Conservation (phyloP, 208 protist species). For the Strigomonas culicis region DNA sequence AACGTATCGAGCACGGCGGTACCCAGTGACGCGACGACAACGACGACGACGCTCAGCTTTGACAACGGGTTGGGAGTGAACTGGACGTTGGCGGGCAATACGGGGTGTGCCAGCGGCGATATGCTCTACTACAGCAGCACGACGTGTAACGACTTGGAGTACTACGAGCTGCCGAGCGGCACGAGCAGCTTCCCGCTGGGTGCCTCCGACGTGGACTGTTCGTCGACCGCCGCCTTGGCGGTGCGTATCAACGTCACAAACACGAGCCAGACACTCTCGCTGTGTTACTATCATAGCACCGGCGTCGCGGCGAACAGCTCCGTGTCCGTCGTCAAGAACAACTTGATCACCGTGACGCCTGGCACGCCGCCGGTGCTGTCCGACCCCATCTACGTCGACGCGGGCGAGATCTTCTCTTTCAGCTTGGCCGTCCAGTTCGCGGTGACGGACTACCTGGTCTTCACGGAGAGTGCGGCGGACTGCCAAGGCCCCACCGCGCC, state of each 20-base stretch:
- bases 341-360: constrained; percentile 28
- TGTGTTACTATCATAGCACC: constrained; percentile 62
- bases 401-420: constrained; percentile 43
- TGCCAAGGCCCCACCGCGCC: constrained; percentile 46
- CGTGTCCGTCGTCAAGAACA: constrained; percentile 40
- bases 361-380: constrained; percentile 44
- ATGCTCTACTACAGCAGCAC: constrained; percentile 76
- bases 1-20: constrained; percentile 20
- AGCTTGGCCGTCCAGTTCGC: constrained; percentile 37
- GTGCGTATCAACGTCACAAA: constrained; percentile 20
- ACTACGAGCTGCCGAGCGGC: constrained; percentile 32
- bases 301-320: constrained; percentile 10
- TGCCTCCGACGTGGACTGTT: constrained; percentile 26
- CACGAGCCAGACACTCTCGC: constrained; percentile 15
- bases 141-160: constrained; percentile 65
- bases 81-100: constrained; percentile 50
- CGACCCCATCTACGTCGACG: constrained; percentile 16
- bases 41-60: constrained; percentile 18
- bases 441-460: constrained; percentile 52
- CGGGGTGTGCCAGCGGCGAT: constrained; percentile 21
- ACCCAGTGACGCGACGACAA: constrained; percentile 40
- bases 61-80: constrained; percentile 25
- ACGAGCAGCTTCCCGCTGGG: constrained; percentile 15
- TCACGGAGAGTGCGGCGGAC: constrained; percentile 34
- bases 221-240: constrained; percentile 5